Evolutionary conservation across 306 rosid species (phyloP).

Genomic region (Sophora flavescens): DNA sequence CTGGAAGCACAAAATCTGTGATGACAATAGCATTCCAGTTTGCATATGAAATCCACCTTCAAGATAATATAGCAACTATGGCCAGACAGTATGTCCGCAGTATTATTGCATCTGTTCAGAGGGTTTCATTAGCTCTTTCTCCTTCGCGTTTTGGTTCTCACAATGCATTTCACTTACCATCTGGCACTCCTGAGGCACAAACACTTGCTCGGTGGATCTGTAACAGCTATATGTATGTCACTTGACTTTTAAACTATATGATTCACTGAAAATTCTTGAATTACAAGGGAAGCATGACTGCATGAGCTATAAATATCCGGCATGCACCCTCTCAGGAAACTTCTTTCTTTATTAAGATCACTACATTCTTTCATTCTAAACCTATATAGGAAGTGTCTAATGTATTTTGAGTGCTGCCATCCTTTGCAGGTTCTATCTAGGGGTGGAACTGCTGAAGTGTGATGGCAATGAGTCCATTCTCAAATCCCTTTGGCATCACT

Average conservation of each 20-base stretch:
- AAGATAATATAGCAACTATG: slow-evolving; percentile 86
- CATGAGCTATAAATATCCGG: neutral
- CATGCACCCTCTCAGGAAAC: neutral
- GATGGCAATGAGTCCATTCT: slow-evolving; percentile 87
- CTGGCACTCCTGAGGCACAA: slow-evolving; percentile 92
- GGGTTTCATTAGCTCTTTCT: slow-evolving; percentile 94
- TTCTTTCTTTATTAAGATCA: neutral
- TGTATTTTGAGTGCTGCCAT: neutral
- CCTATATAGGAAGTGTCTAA: neutral
- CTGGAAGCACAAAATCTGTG: slow-evolving; percentile 85
- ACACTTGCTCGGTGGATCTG: slow-evolving; percentile 90
- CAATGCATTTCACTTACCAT: slow-evolving; percentile 67
- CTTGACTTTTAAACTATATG: neutral
- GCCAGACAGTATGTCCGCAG: slow-evolving; percentile 93
- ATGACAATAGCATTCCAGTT: slow-evolving; percentile 99
- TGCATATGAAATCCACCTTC: slow-evolving; percentile 91
- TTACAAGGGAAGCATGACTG: neutral
- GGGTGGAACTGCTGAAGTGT: slow-evolving; percentile 82
- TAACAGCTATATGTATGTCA: slow-evolving; percentile 77
- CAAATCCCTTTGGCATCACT: slow-evolving; percentile 94
- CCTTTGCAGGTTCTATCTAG: slow-evolving; percentile 81
- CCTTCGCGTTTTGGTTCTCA: slow-evolving; percentile 77
- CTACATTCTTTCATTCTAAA: neutral
- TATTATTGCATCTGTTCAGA: slow-evolving; percentile 93
- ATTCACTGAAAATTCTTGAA: neutral